Evolutionary conservation across 257 asterid genomes (phyloP).

Genomic region (Plantago ovata): DNA sequence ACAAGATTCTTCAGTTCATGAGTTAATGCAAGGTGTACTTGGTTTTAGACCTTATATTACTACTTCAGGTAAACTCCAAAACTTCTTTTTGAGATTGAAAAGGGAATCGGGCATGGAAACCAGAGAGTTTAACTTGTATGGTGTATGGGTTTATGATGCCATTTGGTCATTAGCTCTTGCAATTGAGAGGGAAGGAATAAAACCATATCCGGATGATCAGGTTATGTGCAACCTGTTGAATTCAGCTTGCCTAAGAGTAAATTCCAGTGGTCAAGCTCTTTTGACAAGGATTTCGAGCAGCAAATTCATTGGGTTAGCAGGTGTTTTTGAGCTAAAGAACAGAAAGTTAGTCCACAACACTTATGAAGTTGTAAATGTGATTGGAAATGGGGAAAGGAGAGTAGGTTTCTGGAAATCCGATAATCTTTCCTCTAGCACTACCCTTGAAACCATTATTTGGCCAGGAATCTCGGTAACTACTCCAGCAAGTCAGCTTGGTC

Average conservation of each 20-base stretch:
- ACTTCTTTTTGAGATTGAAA: slow-evolving; percentile 29
- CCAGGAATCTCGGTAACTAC: slow-evolving; percentile 23
- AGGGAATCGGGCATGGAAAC: slow-evolving; percentile 16
- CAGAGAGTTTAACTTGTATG: slow-evolving; percentile 22
- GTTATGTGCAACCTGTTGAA: background rate
- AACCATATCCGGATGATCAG: background rate
- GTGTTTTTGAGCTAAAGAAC: slow-evolving; percentile 22
- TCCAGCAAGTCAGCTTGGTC: slow-evolving; percentile 14
- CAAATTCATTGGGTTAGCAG: slow-evolving; percentile 25
- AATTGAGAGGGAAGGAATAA: slow-evolving; percentile 16
- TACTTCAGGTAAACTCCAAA: slow-evolving; percentile 22
- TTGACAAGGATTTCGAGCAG: slow-evolving; percentile 20
- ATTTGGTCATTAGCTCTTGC: slow-evolving; percentile 35
- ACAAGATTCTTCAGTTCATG: slow-evolving; percentile 24
- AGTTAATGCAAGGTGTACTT: slow-evolving; percentile 35
- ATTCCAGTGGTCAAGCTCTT: slow-evolving; percentile 21
- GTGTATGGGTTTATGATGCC: slow-evolving; percentile 45
- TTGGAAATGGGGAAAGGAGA: slow-evolving; percentile 28
- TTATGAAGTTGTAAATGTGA: slow-evolving; percentile 35
- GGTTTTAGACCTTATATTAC: slow-evolving; percentile 35
- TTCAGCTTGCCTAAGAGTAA: slow-evolving; percentile 6
- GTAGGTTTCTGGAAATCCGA: slow-evolving; percentile 41
- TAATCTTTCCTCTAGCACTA: slow-evolving; percentile 3
- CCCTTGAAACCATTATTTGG: slow-evolving; percentile 30
- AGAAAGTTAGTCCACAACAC: slow-evolving; percentile 25